phyloP scores from a whole-genome alignment of 164 flowering plant genomes.

The Macadamia tetraphylla region DNA sequence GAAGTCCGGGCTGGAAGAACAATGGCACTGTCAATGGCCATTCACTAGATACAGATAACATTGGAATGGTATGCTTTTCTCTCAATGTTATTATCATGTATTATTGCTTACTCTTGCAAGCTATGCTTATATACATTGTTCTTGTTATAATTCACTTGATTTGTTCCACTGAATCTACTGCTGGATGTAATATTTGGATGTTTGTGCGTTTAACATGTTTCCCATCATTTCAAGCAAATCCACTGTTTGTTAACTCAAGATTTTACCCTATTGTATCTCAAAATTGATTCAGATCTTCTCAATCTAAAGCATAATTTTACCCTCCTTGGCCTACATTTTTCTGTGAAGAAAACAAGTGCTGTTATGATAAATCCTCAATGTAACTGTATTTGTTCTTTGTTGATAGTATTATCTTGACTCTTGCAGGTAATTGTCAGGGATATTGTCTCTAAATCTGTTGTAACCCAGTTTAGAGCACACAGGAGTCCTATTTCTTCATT shows the following conservation, averaged over 20 bases:
- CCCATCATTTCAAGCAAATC: no score
- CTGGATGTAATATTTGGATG: background rate
- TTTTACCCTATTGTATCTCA: no score
- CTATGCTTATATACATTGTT: background rate
- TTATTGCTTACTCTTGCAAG: background rate
- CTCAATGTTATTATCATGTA: background rate
- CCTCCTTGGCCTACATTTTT: background rate
- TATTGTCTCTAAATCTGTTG: conserved; percentile 43
- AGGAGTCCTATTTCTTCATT: conserved; percentile 71
- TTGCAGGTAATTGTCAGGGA: conserved; percentile 70
- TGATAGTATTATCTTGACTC: background rate
- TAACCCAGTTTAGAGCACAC: conserved; percentile 77
- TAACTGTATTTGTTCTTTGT: background rate
- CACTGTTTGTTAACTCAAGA: no score
- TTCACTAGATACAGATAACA: conserved; percentile 42
- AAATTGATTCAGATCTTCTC: background rate
- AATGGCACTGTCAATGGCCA: conserved; percentile 39
- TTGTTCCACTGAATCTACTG: background rate
- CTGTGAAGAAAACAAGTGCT: background rate
- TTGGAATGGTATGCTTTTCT: conserved; percentile 56
- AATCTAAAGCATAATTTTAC: background rate
- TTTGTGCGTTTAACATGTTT: no score
- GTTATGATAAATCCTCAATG: background rate
- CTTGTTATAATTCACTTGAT: background rate
- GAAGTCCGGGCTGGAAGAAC: conserved; percentile 34